Conservation (phyloP, 225 moss, liverwort and hornwort genomes). For the Marchantia paleacea region DNA sequence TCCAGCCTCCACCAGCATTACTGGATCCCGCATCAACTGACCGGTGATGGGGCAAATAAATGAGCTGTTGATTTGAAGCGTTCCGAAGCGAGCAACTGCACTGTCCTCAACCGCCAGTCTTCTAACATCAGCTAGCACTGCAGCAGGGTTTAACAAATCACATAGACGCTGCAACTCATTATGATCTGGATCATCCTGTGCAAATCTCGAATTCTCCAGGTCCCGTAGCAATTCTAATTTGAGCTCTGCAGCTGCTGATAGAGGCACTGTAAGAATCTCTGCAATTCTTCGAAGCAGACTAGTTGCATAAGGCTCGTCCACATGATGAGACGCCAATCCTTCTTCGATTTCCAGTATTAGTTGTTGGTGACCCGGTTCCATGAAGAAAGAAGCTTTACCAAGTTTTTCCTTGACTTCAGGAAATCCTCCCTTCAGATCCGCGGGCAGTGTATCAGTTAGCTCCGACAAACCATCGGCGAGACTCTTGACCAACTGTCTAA, state of each 20-base stretch:
- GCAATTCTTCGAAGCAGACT: constrained; percentile 42
- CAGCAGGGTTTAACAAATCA: constrained; percentile 40
- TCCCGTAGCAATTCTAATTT: constrained; percentile 48
- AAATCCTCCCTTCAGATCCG: constrained; percentile 20
- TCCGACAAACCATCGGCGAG: constrained; percentile 33
- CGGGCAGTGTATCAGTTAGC: constrained; percentile 25
- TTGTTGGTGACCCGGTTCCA: constrained; percentile 33
- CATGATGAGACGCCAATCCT: constrained; percentile 27
- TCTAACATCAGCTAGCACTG: constrained; percentile 44
- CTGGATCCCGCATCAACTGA: constrained; percentile 54
- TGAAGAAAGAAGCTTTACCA: constrained; percentile 33
- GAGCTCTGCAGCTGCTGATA: constrained; percentile 46
- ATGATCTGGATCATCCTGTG: constrained; percentile 17
- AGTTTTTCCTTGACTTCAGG: constrained; percentile 30
- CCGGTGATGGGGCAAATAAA: constrained; percentile 60
- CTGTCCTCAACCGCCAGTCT: constrained; percentile 39
- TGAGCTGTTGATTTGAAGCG: constrained; percentile 36
- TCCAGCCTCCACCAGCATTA: constrained; percentile 52
- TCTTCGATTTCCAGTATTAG: constrained; percentile 32
- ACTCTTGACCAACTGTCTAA: constrained; percentile 28
- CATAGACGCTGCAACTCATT: constrained; percentile 40
- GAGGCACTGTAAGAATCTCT: constrained; percentile 36
- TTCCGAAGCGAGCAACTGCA: constrained; percentile 21
- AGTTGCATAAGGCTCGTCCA: constrained; percentile 40
- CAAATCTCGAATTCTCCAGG: constrained; percentile 35